Base-by-base conservation (phyloP, 495 filamentous ascomycete genomes). In the Trichoderma reesei region DNA sequence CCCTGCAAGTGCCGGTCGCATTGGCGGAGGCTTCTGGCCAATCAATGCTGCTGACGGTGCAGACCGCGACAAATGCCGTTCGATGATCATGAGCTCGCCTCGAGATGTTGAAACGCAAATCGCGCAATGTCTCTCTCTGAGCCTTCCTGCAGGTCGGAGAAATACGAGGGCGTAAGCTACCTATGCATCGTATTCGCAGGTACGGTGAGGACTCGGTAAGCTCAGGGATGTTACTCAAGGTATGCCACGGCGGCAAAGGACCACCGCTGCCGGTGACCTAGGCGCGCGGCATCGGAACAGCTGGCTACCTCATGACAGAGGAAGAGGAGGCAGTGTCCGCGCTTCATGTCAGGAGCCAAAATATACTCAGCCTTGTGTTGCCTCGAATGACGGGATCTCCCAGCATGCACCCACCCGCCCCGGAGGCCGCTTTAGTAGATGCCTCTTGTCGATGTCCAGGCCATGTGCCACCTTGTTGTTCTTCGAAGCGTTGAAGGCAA, bases 31-130 rank as follows among this genome's bases (percentile, higher is more conserved):
- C 26, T 56, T 31, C 10, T 56, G 51, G 51, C 51, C 51, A 56
- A 56, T 56, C 51, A 56, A 34, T 56, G 51, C 51, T 56, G 51
- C 51, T 56, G 51, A 56, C 51, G 26, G 14, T 34, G 51, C 26
- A 4, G 7, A n/a, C 26, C 26, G 51, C 26, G 51, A 26, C 51
- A 56, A 34, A 34, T 11, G 20, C 31, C 51, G 18, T 56, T 33
- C 26, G 51, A 56, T 34, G 11, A 56, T 48, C 44, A 48, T 48
- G 44, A 56, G 51, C 26, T 14, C 26, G 14, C 51, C 26, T 11
- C 26, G 51, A 56, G 44, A 48, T n/a, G 11, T 11, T 18, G 51
- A 56, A 33, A 56, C 3, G 51, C 20, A 13, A 26, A 16, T 14
- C 31, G 18, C 51, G 51, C 26, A 56, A 56, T 33, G 5, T 10